Percentiles rank a stretch among this genome's conserved stretches.
phyloP scores from a whole-genome alignment of 306 rosid genomes.

The Arachis hypogaea region DNA sequence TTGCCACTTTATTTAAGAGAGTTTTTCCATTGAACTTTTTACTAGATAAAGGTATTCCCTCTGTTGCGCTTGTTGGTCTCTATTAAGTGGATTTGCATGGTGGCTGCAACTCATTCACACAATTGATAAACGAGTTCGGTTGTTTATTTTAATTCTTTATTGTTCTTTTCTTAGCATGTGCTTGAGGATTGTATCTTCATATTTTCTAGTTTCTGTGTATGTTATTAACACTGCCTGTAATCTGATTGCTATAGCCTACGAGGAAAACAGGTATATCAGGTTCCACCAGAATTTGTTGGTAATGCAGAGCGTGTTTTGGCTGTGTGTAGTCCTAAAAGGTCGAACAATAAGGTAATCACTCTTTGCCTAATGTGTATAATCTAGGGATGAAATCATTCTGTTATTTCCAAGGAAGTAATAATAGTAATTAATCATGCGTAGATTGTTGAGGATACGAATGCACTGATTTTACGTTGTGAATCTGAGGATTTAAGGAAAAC shows the following conservation, averaged over 20 bases:
- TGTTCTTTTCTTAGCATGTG: conserved; percentile 1
- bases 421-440: conserved; percentile 39
- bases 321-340: conserved; percentile 58
- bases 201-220: conserved; percentile 29
- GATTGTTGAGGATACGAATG: conserved; percentile 91
- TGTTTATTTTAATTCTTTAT: conserved; percentile 6
- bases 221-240: conserved; percentile 33
- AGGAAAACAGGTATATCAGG: conserved; percentile 76
- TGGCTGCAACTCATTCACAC: not conserved
- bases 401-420: conserved; percentile 19
- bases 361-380: conserved; percentile 26
- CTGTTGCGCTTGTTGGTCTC: no score
- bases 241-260: conserved; percentile 65
- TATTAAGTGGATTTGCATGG: no score
- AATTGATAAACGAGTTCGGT: not conserved
- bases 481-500: conserved; percentile 74
- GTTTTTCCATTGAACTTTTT: no score
- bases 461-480: conserved; percentile 75
- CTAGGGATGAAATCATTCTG: conserved; percentile 17
- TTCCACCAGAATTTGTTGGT: conserved; percentile 75
- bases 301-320: conserved; percentile 81
- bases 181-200: conserved; percentile 22
- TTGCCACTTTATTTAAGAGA: no score
- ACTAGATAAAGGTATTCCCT: no score
- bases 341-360: conserved; percentile 63